Conservation (phyloP, 2,329 filamentous ascomycete genomes). For the Volutella citrinella region DNA sequence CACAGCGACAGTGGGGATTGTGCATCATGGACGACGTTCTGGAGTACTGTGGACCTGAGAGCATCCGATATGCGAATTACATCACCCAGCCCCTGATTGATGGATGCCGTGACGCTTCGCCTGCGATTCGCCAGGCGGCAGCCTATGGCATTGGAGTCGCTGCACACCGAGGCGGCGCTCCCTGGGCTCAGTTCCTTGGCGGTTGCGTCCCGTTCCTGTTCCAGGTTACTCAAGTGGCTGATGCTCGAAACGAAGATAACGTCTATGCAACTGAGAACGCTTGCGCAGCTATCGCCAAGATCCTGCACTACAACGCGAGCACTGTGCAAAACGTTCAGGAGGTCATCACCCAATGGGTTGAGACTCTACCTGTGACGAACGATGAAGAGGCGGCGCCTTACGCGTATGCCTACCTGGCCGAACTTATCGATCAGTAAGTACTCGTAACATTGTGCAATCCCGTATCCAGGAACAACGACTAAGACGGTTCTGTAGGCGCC, state of each 20-base stretch:
- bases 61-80: constrained; percentile 79
- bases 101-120: constrained; percentile 80
- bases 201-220: constrained; percentile 79
- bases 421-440: constrained; percentile 92
- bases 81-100: constrained; percentile 85
- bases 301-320: constrained; percentile 81
- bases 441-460: neutral
- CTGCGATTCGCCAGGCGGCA: constrained; percentile 92
- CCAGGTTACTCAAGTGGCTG: constrained; percentile 74
- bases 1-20: constrained; percentile 96
- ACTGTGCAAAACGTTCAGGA: constrained; percentile 75
- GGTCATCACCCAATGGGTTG: constrained; percentile 80
- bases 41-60: constrained; percentile 90
- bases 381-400: constrained; percentile 97
- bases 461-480: too few relatives aligned
- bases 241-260: constrained; percentile 86
- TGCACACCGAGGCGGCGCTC: constrained; percentile 82
- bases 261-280: constrained; percentile 98
- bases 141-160: constrained; percentile 95
- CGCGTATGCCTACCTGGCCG: constrained; percentile 86
- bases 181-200: constrained; percentile 85
- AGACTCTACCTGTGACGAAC: constrained; percentile 86
- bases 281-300: constrained; percentile 94
- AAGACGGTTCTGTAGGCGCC: constrained; percentile 62
- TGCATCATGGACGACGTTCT: constrained; percentile 98